Evolutionary conservation across 2,329 filamentous ascomycete species (phyloP), one percentile per base, ranked within the genome.

Genomic region (Camillea tinctor): DNA sequence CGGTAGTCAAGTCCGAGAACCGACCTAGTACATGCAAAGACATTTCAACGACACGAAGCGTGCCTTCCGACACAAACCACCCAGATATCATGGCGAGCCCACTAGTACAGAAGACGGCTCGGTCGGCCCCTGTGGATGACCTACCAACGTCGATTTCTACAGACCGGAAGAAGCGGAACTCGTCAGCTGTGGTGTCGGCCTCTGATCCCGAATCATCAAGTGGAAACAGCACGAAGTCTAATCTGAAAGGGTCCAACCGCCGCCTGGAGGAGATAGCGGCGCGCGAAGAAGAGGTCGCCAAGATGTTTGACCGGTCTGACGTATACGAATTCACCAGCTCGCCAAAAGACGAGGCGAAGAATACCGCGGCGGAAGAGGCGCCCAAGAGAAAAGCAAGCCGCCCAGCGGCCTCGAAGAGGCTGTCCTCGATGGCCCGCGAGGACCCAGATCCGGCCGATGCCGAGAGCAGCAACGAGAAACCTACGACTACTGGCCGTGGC

Each of bases 261-360:
- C 71, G 70, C 21, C 62, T 72, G 7, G 68, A 72, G 13, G 67
- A 70, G 50, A 64, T 72, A 44, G 68, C 71, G 19, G 67, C 66
- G n/a, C 66, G 68, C 9, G 70, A 73, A 52, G 66, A 61, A 8
- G 71, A 72, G 52, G 68, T 69, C 7, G 67, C 69, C n/a, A 66
- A 66, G 54, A 60, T 68, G 36, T 69, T 71, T 54, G 66, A 70
- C 24, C 60, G 60, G 15, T 23, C 71, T 11, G 84, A 87, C 65
- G 75, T 85, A 6, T 86, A 87, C 63, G 83, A 86, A 58, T 85
- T 87, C 64, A 76, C 76, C 6, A 76, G 74, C 59, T 79, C 79
- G 4, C 80, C 81, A 1, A 63, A 60, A 55, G 55, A 74, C 40
- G 64, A 64, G 21, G 54, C 65, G 8, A 68, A 68, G 59, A 60